Base-by-base conservation (phyloP, 2,329 filamentous ascomycete species). In the Thelonectria olida region DNA sequence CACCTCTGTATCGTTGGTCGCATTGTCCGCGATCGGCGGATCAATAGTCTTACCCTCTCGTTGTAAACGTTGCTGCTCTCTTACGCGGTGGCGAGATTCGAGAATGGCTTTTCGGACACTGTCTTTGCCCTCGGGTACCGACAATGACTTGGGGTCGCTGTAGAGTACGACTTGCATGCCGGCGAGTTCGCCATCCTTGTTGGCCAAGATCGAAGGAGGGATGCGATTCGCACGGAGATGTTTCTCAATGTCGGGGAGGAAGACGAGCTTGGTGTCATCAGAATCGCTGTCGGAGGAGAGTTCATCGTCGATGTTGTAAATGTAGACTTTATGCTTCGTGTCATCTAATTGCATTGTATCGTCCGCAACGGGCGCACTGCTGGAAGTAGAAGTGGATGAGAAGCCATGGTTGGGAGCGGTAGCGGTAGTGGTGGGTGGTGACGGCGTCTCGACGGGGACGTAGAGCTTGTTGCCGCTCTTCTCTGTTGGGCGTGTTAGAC, bases 261-360 rank as follows among this genome's bases (percentile, higher is more conserved):
- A 93, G 73, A 94, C 84, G 47, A 96, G 85, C 67, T 82, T 85
- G 67, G 85, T 84, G 20, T 86, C 82, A 62, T 85, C 82, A 57
- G 62, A 64, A 12, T 76, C 74, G 67, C 68, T 77, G 62, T 78
- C 79, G 7, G 80, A 81, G 13, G 90, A 90, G 28, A 98, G 85
- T 78, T 98, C 95, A 69, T 91, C 91, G 74, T 97, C 93, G 9
- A 99, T 83, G 77, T 96, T 89, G 81, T 94, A 90, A 69, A 99
- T 93, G 82, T 96, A 97, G 62, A 97, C 88, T 73, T 91, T 92
- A 80, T 97, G 85, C 71, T 92, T 91, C 28, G 92, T 90, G 78
- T 97, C 90, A 78, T 98, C 94, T 62, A 98, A 75, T 58, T 91
- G 85, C 95, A 98, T 97, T 58, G 77, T 73, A 68, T 93, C 90